Evolutionary conservation across 2,329 filamentous ascomycete genomes (phyloP).

Genomic region (Alternaria ethzedia): DNA sequence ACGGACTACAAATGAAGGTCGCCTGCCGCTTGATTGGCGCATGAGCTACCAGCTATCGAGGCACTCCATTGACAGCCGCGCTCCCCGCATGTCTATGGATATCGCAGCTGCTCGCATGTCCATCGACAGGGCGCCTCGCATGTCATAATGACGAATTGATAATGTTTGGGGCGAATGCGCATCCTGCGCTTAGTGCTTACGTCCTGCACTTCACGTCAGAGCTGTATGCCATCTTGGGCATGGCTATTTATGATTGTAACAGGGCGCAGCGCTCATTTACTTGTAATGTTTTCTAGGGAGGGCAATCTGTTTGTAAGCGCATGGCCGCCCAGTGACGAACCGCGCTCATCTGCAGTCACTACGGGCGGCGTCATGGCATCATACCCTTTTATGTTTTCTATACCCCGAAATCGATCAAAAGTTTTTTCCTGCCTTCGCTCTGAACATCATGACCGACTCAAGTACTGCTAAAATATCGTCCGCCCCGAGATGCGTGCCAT

Average conservation of each 20-base stretch:
- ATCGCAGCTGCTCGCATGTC: slow-evolving; percentile 14
- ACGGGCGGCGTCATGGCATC: background rate
- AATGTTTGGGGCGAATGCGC: slow-evolving; percentile 1
- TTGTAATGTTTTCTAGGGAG: slow-evolving; percentile 8
- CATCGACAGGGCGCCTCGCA: slow-evolving; percentile 4
- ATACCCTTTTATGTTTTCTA: background rate
- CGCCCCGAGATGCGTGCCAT: background rate
- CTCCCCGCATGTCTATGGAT: slow-evolving; percentile 12
- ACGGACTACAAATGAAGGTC: slow-evolving; percentile 13
- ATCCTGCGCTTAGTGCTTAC: background rate
- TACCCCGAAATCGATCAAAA: background rate
- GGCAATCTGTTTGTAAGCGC: background rate
- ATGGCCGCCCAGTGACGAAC: background rate
- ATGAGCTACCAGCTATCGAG: slow-evolving; percentile 14
- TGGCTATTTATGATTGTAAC: background rate
- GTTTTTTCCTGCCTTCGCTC: background rate
- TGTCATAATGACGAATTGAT: slow-evolving; percentile 6
- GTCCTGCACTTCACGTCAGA: background rate
- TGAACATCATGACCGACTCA: background rate
- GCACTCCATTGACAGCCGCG: slow-evolving; percentile 8
- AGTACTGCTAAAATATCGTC: background rate
- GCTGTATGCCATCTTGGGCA: background rate
- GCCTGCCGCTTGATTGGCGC: slow-evolving; percentile 19
- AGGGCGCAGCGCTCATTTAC: background rate
- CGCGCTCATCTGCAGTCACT: background rate